These are phyloP conservation scores for Mucuna pruriens DNA, from an alignment of 306 rosid genomes.

Conservation along the genomic window DNA sequence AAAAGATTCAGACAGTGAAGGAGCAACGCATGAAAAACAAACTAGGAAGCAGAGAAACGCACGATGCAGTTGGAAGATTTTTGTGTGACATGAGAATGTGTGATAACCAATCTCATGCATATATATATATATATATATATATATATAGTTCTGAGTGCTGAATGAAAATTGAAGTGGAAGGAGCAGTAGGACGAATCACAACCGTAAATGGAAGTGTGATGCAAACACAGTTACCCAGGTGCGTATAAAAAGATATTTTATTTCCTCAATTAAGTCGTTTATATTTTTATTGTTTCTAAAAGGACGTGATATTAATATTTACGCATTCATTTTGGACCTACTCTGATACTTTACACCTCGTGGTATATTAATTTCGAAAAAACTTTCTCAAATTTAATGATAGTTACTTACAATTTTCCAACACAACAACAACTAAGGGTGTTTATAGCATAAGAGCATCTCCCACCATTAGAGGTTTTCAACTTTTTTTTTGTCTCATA, in stretches of 20 bases:
- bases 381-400: not conserved
- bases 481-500: no score
- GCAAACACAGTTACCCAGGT: not conserved
- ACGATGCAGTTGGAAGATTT: not conserved
- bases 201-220: conserved; percentile 2
- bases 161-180: conserved; percentile 18
- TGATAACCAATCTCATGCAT: conserved; percentile 45
- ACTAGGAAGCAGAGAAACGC: conserved; percentile 27
- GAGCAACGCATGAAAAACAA: conserved; percentile 35
- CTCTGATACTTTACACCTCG: not conserved
- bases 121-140: no score
- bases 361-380: not conserved
- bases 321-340: conserved; percentile 11
- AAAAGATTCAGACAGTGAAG: conserved; percentile 30
- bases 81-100: conserved; percentile 47
- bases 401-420: not conserved
- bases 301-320: not conserved
- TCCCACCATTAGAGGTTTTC: no score
- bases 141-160: conserved; percentile 17
- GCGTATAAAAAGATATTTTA: not conserved
- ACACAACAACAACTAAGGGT: not conserved
- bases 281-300: not conserved
- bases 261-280: not conserved
- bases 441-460: no score
- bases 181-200: not conserved